A percentile compares a stretch with the other conserved stretches of the same genome.
Evolutionary conservation across 2,329 filamentous ascomycete genomes (phyloP).

Genomic region (Ambrosiella beaveri): DNA sequence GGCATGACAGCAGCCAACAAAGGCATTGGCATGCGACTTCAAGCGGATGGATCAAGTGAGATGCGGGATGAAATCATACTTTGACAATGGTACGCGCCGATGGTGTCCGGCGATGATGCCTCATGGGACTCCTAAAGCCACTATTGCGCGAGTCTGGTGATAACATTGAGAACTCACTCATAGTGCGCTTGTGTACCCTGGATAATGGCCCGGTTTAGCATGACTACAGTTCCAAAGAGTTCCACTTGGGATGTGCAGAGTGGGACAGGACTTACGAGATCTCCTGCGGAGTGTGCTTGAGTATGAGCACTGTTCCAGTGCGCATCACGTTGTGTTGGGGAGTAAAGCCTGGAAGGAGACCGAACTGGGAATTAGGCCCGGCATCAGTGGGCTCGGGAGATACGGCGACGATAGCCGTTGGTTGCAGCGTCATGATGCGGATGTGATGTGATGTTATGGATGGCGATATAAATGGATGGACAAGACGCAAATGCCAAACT

Average conservation of each 20-base stretch:
- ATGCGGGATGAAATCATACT: conserved; percentile 21
- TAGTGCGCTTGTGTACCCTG: conserved; percentile 11
- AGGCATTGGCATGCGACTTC: background rate
- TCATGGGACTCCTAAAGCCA: conserved; percentile 28
- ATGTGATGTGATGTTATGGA: background rate
- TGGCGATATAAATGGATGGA: background rate
- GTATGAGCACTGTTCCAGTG: conserved; percentile 4
- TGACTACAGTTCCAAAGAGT: background rate
- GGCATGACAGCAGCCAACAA: too few species aligned
- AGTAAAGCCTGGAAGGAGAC: conserved; percentile 8
- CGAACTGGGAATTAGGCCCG: background rate
- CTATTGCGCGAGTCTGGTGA: conserved; percentile 6
- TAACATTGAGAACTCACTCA: conserved; percentile 11
- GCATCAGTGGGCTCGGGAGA: background rate
- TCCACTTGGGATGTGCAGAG: background rate
- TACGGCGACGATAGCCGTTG: background rate
- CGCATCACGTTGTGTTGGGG: conserved; percentile 1
- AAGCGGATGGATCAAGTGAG: background rate
- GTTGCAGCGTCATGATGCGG: background rate
- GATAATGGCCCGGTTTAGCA: background rate
- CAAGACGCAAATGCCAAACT: too few species aligned
- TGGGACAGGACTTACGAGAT: conserved; percentile 4
- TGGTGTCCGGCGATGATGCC: conserved; percentile 40
- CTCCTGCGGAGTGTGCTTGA: background rate
- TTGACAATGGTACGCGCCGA: conserved; percentile 42